Evolutionary conservation across 2,329 filamentous ascomycete genomes (phyloP).

Genomic region (Diplodia intermedia): DNA sequence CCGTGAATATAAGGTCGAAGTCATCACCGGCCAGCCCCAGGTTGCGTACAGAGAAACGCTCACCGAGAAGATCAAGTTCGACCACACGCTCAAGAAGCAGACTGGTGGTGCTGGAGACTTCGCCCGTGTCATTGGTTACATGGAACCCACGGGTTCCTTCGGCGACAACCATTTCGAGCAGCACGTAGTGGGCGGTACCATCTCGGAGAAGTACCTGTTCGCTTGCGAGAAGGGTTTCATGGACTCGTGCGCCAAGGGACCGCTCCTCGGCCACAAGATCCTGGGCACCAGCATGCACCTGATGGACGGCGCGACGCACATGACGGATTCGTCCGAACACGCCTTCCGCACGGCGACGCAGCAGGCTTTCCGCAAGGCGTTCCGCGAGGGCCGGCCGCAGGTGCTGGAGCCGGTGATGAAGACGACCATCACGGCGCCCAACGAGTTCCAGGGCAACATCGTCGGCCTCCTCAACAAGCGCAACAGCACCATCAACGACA

Average conservation of each 20-base stretch:
- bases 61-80: conserved; percentile 78
- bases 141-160: conserved; percentile 81
- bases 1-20: conserved; percentile 95
- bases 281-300: conserved; percentile 89
- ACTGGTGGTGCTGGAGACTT: conserved; percentile 95
- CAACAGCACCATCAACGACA: conserved; percentile 92
- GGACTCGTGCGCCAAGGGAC: conserved; percentile 80
- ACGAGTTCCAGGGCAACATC: conserved; percentile 96
- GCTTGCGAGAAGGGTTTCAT: conserved; percentile 97
- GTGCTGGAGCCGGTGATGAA: conserved; percentile 98
- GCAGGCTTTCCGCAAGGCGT: conserved; percentile 95
- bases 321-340: conserved; percentile 96
- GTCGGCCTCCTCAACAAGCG: conserved; percentile 97
- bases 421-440: conserved; percentile 92
- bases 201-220: conserved; percentile 93
- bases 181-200: conserved; percentile 85
- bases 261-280: conserved; percentile 90
- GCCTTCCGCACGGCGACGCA: conserved; percentile 94
- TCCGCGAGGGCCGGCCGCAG: conserved; percentile 78
- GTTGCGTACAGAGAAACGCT: conserved; percentile 98
- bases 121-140: conserved; percentile 87
- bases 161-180: conserved; percentile 84
- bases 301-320: conserved; percentile 95
- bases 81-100: conserved; percentile 94
- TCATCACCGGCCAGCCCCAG: conserved; percentile 92